Evolutionary conservation across 768 basidiomycete genomes (phyloP), one percentile per base, ranked within the genome.

Genomic region (Leccinum fibrillosum): DNA sequence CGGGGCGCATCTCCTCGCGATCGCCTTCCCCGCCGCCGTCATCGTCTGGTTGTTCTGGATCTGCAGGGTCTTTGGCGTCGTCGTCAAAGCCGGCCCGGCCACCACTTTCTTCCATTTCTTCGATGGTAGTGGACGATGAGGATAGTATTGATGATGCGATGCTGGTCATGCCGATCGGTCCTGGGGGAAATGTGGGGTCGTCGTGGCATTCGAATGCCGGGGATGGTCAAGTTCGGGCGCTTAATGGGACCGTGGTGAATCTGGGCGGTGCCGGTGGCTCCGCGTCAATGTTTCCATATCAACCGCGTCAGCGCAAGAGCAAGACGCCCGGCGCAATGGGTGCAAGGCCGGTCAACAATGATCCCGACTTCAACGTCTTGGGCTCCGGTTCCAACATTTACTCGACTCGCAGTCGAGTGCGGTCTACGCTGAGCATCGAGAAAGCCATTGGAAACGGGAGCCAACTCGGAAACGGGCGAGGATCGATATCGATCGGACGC

Each of bases 141-240:
- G 90, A 90, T 37, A 86, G 86, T 52, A 82, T 88, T 49, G 88
- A 90, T 62, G 89, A 90, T 66, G 84, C 79, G 35, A 85, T 88
- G 82, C 79, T 88, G 47, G 84, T 86, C 15, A 88, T 87, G 86
- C 84, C 86, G 4, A 78, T 88, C 54, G 87, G 83, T 1, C 83
- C 83, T 23, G 68, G 55, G 25, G 59, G 52, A 1, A 61, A 64
- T 47, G 35, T 52, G 6, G 66, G 53, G 1, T 49, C 62, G 13
- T 49, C 62, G 0, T 64, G 60, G 53, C 34, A 54, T 12, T 17
- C 60, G 1, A 44, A 34, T 34, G 15, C 4, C 59, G 66, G 52
- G 63, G 63, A 59, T 19, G 58, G 49, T 39, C 58, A 42, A 11
- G 2, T 17, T 26, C 21, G 7, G 23, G 13, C 23, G 8, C 19